A percentile compares a stretch with the other conserved stretches of the same genome.
These are phyloP conservation scores for Penicillium pulvis DNA, from an alignment of 495 filamentous ascomycete genomes.

Conservation along the genomic window DNA sequence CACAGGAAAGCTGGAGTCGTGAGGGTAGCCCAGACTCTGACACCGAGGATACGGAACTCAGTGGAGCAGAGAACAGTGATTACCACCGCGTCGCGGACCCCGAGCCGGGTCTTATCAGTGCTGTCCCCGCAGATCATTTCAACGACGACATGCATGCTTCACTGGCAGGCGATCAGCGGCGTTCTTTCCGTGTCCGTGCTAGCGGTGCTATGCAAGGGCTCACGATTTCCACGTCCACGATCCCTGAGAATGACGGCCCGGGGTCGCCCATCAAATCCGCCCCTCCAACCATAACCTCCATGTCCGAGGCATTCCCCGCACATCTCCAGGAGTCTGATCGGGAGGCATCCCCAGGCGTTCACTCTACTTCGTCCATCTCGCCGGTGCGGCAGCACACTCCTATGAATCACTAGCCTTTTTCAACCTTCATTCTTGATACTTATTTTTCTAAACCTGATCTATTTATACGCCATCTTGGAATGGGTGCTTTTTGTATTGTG, in stretches of 20 bases:
- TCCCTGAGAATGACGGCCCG: slow-evolving; percentile 34
- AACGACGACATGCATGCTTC: slow-evolving; percentile 37
- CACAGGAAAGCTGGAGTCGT: slow-evolving; percentile 38
- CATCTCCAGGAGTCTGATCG: slow-evolving; percentile 17
- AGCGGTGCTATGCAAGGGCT: slow-evolving; percentile 39
- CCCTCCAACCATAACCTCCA: slow-evolving; percentile 35
- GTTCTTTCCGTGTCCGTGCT: slow-evolving; percentile 42
- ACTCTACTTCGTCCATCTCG: slow-evolving; percentile 24
- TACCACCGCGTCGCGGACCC: slow-evolving; percentile 31
- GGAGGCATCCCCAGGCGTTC: slow-evolving; percentile 26
- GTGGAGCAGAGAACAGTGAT: slow-evolving; percentile 26
- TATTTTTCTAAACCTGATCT: slow-evolving; percentile 19
- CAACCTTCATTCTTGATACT: slow-evolving; percentile 10
- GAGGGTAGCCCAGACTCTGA: slow-evolving; percentile 36
- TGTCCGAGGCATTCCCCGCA: slow-evolving; percentile 28
- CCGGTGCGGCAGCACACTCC: slow-evolving; percentile 19
- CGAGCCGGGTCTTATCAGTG: slow-evolving; percentile 27
- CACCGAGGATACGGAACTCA: slow-evolving; percentile 32
- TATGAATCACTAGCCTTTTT: slow-evolving; percentile 14
- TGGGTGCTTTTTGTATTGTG: slow-evolving; percentile 13
- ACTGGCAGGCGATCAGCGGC: slow-evolving; percentile 29
- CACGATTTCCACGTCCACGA: slow-evolving; percentile 35
- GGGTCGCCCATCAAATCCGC: slow-evolving; percentile 37
- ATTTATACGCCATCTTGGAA: slow-evolving; percentile 22
- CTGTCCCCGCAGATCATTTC: slow-evolving; percentile 18